phyloP scores from a whole-genome alignment of 805 yeast species.

The Kregervanrija fluxuum region DNA sequence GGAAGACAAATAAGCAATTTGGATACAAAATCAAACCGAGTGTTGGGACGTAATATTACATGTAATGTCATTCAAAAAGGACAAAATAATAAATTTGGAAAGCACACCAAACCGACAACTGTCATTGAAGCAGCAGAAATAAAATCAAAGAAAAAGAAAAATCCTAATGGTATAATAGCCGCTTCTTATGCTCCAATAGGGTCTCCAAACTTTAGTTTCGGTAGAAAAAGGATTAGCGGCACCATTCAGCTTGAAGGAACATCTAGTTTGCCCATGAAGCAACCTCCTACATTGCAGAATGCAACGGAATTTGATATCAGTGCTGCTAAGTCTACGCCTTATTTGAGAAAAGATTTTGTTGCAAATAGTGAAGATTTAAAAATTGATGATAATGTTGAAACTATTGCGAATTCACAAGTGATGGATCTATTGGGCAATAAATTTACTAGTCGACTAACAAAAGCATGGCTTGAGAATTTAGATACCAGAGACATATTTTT shows the following conservation, averaged over 20 bases:
- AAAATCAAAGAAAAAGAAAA: background rate
- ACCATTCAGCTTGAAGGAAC: constrained; percentile 23
- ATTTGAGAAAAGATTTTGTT: background rate
- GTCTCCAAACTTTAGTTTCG: constrained; percentile 13
- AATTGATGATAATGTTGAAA: too few relatives aligned
- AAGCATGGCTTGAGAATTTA: background rate
- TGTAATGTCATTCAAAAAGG: too few relatives aligned
- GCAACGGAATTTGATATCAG: constrained; percentile 1
- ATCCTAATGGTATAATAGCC: background rate
- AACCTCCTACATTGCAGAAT: background rate
- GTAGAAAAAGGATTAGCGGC: constrained; percentile 17
- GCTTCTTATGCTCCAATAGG: constrained; percentile 8
- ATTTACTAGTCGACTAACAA: too few relatives aligned
- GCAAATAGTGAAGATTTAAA: background rate
- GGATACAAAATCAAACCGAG: too few relatives aligned
- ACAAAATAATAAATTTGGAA: too few relatives aligned
- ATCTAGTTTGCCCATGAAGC: background rate
- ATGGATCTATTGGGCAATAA: background rate
- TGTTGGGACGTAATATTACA: too few relatives aligned
- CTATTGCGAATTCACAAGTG: too few relatives aligned
- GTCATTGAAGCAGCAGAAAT: background rate
- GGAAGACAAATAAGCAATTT: too few relatives aligned
- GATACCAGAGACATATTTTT: background rate
- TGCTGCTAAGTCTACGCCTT: constrained; percentile 5
- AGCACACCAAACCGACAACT: too few relatives aligned